phyloP scores from a whole-genome alignment of 2,329 filamentous ascomycete species.

The Drechslera avenae region DNA sequence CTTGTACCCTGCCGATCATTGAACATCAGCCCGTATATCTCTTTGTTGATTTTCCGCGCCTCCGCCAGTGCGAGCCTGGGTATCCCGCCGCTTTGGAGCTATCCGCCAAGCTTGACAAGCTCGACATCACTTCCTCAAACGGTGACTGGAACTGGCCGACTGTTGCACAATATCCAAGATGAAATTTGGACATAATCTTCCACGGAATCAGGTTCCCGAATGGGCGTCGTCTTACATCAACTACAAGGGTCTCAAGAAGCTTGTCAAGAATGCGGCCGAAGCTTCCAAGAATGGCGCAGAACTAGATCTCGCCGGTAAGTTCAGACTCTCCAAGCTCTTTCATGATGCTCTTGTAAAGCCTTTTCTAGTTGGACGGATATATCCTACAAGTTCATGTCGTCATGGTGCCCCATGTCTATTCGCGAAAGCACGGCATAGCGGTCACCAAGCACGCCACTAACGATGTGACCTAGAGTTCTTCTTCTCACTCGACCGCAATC shows the following conservation, averaged over 20 bases:
- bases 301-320: conserved; percentile 88
- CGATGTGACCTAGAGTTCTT: conserved; percentile 75
- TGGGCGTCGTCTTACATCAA: conserved; percentile 86
- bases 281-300: conserved; percentile 70
- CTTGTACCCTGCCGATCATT: conserved; percentile 15
- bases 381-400: background rate
- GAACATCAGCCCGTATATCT: conserved; percentile 15
- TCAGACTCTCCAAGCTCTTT: background rate
- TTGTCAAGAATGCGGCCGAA: conserved; percentile 80
- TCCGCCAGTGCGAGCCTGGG: conserved; percentile 14
- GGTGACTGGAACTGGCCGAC: background rate
- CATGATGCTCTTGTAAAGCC: too few relatives aligned
- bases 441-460: conserved; percentile 10
- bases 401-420: background rate
- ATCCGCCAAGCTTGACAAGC: background rate
- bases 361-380: too few relatives aligned
- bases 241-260: conserved; percentile 91
- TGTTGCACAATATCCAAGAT: conserved; percentile 30
- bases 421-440: background rate
- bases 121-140: background rate
- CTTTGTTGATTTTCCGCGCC: conserved; percentile 20
- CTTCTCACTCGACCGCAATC: conserved; percentile 92
- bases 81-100: background rate
- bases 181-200: conserved; percentile 63
- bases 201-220: conserved; percentile 83